These are phyloP conservation scores for Myxozyma vanderwaltii DNA, from an alignment of 805 yeast species.

Conservation along the genomic window DNA sequence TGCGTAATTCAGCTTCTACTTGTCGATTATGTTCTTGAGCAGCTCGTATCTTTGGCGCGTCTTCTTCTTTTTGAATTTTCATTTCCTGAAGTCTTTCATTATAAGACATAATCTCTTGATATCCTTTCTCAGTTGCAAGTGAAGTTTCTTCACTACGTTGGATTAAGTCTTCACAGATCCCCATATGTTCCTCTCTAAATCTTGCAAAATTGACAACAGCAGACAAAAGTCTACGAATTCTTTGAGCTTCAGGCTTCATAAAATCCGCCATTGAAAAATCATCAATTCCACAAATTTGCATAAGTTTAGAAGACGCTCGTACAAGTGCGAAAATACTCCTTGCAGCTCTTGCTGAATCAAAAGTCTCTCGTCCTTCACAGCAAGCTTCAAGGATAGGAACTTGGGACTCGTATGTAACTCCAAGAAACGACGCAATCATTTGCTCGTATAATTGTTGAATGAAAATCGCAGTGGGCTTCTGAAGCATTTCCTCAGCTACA, in stretches of 20 bases:
- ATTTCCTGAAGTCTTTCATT: constrained; percentile 28
- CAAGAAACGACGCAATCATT: constrained; percentile 61
- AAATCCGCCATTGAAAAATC: constrained; percentile 78
- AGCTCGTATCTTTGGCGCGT: constrained; percentile 40
- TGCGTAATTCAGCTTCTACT: constrained; percentile 63
- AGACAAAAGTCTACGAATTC: constrained; percentile 68
- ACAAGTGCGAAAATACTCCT: constrained; percentile 30
- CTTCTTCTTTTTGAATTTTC: constrained; percentile 35
- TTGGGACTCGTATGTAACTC: constrained; percentile 47
- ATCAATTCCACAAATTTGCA: constrained; percentile 61
- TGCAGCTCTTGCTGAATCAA: constrained; percentile 32
- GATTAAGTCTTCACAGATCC: constrained; percentile 66
- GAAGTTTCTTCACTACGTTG: constrained; percentile 43
- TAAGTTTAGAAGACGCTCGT: constrained; percentile 31
- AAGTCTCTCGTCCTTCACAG: constrained; percentile 39
- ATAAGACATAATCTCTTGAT: constrained; percentile 13
- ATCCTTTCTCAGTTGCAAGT: constrained; percentile 22
- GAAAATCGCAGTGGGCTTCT: constrained; percentile 60
- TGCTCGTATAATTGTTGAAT: constrained; percentile 60
- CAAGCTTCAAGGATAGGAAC: constrained; percentile 41
- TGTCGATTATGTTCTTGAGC: constrained; percentile 54
- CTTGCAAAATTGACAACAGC: constrained; percentile 85
- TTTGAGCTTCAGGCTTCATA: constrained; percentile 69
- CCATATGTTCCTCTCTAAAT: constrained; percentile 74
- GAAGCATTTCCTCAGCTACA: constrained; percentile 61